Conservation (phyloP, 306 rosid species). For the Lablab purpureus region DNA sequence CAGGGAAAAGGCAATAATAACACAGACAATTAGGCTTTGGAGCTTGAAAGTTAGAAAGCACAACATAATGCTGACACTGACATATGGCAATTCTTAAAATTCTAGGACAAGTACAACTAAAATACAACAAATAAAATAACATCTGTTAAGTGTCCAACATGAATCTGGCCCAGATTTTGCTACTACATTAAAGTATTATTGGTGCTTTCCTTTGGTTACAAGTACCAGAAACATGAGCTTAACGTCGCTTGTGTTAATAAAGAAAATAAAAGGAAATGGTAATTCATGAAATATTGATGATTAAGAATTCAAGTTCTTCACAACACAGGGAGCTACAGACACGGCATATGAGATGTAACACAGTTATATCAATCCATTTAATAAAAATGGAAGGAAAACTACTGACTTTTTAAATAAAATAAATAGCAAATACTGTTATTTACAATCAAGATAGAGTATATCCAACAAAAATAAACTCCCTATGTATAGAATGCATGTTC, state of each 20-base stretch:
- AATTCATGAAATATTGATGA: background rate
- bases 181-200: background rate
- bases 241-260: background rate
- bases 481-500: background rate
- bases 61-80: background rate
- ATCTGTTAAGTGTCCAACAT: background rate
- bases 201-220: background rate
- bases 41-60: slow-evolving; percentile 12
- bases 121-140: background rate
- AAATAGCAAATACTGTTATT: background rate
- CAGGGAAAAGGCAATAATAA: slow-evolving; percentile 16
- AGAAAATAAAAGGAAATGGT: background rate
- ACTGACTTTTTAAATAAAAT: background rate
- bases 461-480: background rate
- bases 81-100: slow-evolving; percentile 3
- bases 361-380: slow-evolving; percentile 4
- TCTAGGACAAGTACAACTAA: background rate
- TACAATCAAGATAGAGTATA: background rate
- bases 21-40: background rate
- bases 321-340: background rate
- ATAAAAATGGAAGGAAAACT: background rate
- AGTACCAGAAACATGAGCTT: background rate
- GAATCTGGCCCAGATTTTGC: background rate
- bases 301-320: background rate
- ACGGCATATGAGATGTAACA: slow-evolving; percentile 10